A percentile compares a stretch with the other conserved stretches of the same genome.
phyloP scores from a whole-genome alignment of 805 yeast genomes.

The Nakazawaea anatomiae region DNA sequence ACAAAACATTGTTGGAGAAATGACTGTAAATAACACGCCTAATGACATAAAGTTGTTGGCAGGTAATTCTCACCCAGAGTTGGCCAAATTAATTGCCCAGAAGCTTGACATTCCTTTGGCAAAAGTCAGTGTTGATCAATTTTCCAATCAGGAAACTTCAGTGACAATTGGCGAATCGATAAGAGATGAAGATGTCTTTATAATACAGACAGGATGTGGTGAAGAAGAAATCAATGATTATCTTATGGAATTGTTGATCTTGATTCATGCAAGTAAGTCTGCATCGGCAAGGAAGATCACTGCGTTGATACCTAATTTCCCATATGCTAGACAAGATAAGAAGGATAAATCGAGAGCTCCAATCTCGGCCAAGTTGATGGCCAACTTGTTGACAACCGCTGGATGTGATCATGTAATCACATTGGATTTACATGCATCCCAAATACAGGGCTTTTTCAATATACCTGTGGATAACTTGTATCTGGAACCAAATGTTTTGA shows the following conservation, averaged over 20 bases:
- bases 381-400: conserved; percentile 85
- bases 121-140: conserved; percentile 75
- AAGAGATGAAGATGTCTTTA: conserved; percentile 85
- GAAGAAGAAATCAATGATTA: conserved; percentile 70
- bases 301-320: conserved; percentile 92
- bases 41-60: conserved; percentile 47
- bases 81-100: conserved; percentile 66
- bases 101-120: conserved; percentile 63
- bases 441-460: conserved; percentile 93
- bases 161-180: conserved; percentile 84
- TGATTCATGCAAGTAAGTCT: conserved; percentile 92
- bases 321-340: conserved; percentile 96
- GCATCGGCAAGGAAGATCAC: conserved; percentile 94
- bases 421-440: conserved; percentile 96
- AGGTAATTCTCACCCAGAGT: conserved; percentile 78
- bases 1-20: conserved; percentile 4
- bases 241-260: conserved; percentile 79
- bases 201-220: conserved; percentile 82
- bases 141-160: conserved; percentile 84
- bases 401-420: conserved; percentile 96
- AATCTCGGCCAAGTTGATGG: conserved; percentile 90
- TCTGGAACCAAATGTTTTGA: conserved; percentile 87
- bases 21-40: conserved; percentile 26
- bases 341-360: conserved; percentile 96
- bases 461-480: conserved; percentile 94